Evolutionary conservation across 768 basidiomycete genomes (phyloP).

Genomic region (Mycena indigotica): DNA sequence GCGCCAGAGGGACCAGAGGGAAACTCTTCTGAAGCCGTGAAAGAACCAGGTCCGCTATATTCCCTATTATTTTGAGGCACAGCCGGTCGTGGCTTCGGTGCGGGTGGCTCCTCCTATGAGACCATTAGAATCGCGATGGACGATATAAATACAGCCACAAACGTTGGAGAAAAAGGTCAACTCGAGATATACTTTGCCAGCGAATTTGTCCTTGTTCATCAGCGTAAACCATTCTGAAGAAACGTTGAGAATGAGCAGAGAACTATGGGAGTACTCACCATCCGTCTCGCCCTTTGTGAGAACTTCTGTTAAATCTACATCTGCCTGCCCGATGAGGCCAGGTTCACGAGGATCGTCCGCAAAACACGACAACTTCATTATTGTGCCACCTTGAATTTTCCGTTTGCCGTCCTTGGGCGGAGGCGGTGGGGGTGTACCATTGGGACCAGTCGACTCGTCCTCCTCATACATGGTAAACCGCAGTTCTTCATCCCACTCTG

Average conservation of each 20-base stretch:
- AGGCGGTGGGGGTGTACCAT: conserved; percentile 61
- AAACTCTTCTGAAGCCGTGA: conserved; percentile 55
- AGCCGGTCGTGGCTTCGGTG: conserved; percentile 60
- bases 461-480: conserved; percentile 90
- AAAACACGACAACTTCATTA: conserved; percentile 83
- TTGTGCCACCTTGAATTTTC: conserved; percentile 70
- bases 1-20: conserved; percentile 25
- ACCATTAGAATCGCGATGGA: conserved; percentile 2
- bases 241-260: conserved; percentile 1
- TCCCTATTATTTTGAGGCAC: conserved; percentile 55
- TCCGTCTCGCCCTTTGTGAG: conserved; percentile 96
- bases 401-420: conserved; percentile 64
- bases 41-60: conserved; percentile 80
- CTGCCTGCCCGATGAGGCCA: conserved; percentile 89
- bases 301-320: conserved; percentile 86
- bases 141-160: conserved; percentile 32
- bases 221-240: conserved; percentile 90
- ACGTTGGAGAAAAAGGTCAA: conserved; percentile 97
- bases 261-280: conserved; percentile 66
- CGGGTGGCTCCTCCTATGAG: conserved; percentile 73
- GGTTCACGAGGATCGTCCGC: conserved; percentile 96
- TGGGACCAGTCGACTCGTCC: conserved; percentile 40
- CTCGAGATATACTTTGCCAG: conserved; percentile 94
- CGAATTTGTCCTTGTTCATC: conserved; percentile 87
- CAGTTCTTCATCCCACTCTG: conserved; percentile 98